Evolutionary conservation across 2,329 filamentous ascomycete genomes (phyloP).

Genomic region (Penicillium sp.): DNA sequence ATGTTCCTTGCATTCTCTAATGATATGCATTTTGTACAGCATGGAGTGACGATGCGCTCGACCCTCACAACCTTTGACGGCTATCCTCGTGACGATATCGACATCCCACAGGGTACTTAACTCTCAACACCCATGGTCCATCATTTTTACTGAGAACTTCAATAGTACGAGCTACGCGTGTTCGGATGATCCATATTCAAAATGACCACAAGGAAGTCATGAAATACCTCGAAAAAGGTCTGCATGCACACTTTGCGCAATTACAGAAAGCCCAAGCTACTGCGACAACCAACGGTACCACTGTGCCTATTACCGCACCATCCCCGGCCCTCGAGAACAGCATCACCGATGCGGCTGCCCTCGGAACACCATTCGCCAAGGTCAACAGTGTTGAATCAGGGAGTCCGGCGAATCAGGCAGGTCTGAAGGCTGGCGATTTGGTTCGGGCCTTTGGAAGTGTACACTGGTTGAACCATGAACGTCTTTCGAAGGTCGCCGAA

Average conservation of each 20-base stretch:
- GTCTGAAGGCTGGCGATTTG: conserved; percentile 75
- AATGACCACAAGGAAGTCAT: conserved; percentile 95
- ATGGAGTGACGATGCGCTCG: conserved; percentile 91
- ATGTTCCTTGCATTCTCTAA: neutral
- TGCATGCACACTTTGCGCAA: conserved; percentile 89
- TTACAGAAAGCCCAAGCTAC: conserved; percentile 55
- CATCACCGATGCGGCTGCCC: conserved; percentile 27
- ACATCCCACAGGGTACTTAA: conserved; percentile 82
- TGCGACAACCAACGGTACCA: conserved; percentile 25
- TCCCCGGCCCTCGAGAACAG: conserved; percentile 23
- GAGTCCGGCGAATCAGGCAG: conserved; percentile 81
- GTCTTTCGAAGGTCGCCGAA: conserved; percentile 81
- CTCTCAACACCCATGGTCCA: neutral
- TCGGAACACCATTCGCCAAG: conserved; percentile 75
- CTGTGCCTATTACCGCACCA: conserved; percentile 24
- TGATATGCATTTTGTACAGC: conserved; percentile 53
- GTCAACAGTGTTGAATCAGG: conserved; percentile 78
- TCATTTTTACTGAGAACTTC: conserved; percentile 11
- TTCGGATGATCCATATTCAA: conserved; percentile 81
- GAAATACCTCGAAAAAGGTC: conserved; percentile 74
- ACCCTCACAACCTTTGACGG: conserved; percentile 83
- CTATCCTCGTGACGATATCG: conserved; percentile 88
- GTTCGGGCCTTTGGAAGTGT: conserved; percentile 84
- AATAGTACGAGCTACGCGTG: conserved; percentile 85
- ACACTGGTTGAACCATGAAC: conserved; percentile 81